Percentiles rank a stretch among this genome's conserved stretches.
Evolutionary conservation across 75 land plant species (phyloP).

Genomic region (Pinus albicaulis): DNA sequence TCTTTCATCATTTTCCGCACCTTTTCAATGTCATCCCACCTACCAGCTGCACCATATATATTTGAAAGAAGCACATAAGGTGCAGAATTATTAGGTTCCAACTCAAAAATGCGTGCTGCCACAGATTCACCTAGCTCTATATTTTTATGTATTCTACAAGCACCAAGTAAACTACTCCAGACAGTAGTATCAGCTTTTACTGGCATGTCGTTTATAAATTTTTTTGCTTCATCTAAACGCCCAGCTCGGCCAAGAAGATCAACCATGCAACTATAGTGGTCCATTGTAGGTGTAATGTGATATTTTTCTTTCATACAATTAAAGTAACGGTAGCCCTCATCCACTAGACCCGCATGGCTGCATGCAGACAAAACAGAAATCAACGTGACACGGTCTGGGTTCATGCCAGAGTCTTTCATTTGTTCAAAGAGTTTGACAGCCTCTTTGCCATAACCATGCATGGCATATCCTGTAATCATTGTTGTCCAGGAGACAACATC

Average conservation of each 20-base stretch:
- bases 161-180: constrained; percentile 11
- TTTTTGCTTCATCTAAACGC: constrained; percentile 7
- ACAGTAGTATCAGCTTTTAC: neutral
- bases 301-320: constrained; percentile 9
- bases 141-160: neutral
- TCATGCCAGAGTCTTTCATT: neutral
- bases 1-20: neutral
- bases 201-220: neutral
- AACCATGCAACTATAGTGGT: constrained; percentile 4
- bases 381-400: neutral
- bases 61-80: neutral
- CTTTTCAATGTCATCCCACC: neutral
- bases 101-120: neutral
- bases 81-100: neutral
- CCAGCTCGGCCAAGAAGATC: constrained; percentile 13
- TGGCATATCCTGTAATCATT: constrained; percentile 3
- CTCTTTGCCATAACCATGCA: neutral
- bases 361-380: neutral
- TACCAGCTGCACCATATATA: neutral
- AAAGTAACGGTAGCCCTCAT: neutral
- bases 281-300: neutral
- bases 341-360: neutral
- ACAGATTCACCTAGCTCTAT: neutral
- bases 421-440: neutral
- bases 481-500: constrained; percentile 44